Base-by-base conservation (phyloP, 2,329 filamentous ascomycete species). In the Seiridium cupressi region DNA sequence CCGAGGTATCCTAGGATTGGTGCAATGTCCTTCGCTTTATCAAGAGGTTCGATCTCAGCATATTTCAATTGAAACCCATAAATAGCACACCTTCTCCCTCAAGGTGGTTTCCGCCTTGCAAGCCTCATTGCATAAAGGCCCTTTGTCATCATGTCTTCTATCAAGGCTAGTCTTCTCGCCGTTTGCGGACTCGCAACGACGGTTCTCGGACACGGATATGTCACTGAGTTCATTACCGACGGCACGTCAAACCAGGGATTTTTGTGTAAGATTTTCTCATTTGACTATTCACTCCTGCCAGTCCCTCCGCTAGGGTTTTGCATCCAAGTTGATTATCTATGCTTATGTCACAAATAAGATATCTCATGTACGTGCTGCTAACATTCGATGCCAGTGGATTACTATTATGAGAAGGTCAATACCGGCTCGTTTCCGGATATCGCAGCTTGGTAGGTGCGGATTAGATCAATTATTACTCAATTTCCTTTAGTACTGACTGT, bases 391-490 rank as follows among this genome's bases (percentile, higher is more conserved):
- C 62, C 71, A 48, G 63, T 72, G 4, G 60, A 71, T 38, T 72
- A 72, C 66, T 73, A 73, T 64, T 73, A 73, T 60, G 62, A 66
- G 58, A 70, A 70, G 63, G 65, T 66, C 62, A 72, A 72, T 60
- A 66, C 65, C 7, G 40, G 59, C 38, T 47, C 55, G 40, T 62
- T 63, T 13, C 69, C 70, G 35, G 57, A 63, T 13, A 63, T 65
- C 47, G 65, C 70, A 6, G 70, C 68, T 6, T 73, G 71, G 70
- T 55, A 13, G 13, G 40, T 55, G 11, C 31, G 3, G 3, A 26
- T 2, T 26, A 26, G 2, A 26, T 26, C 4, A 9, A 31, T 7
- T 44, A 32, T 13, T 1, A 13, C 13, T 31, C 38, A 4, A 9
- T 9, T 8, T 38, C 6, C 9, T 3, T 5, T 18, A 4, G 18